Percentiles rank a stretch among this genome's conserved stretches.
These are phyloP conservation scores for Candida pseudoglaebosa DNA, from an alignment of 805 yeast species.

Conservation along the genomic window DNA sequence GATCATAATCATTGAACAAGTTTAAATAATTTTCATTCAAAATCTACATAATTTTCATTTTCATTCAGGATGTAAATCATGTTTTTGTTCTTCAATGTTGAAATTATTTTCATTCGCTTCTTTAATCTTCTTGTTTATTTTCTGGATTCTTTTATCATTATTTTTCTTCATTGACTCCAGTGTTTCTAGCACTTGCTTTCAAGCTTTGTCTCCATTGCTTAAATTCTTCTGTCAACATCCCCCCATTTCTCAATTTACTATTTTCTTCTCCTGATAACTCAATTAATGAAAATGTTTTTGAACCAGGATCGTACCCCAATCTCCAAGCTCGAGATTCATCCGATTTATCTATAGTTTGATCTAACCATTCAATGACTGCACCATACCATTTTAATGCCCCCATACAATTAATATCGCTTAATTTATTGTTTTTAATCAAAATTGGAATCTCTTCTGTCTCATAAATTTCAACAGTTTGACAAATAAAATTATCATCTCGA, in stretches of 20 bases:
- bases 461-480: constrained; percentile 69
- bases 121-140: too few relatives aligned
- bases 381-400: constrained; percentile 85
- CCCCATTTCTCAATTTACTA: constrained; percentile 31
- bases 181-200: too few relatives aligned
- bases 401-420: constrained; percentile 57
- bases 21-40: too few relatives aligned
- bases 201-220: constrained; percentile 26
- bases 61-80: too few relatives aligned
- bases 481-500: constrained; percentile 65
- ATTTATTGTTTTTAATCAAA: constrained; percentile 50
- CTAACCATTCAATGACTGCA: constrained; percentile 77
- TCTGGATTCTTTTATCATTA: neutral
- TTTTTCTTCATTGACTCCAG: neutral
- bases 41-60: too few relatives aligned
- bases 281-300: constrained; percentile 48
- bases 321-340: constrained; percentile 48
- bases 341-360: constrained; percentile 45
- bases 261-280: constrained; percentile 45
- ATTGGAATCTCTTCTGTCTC: constrained; percentile 77
- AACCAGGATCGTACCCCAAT: constrained; percentile 53
- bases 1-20: too few relatives aligned
- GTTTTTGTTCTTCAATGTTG: too few relatives aligned
- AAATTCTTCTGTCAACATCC: constrained; percentile 46
- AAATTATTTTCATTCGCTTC: too few relatives aligned